Conservation (phyloP, 768 basidiomycete genomes). For the Russula virescens region DNA sequence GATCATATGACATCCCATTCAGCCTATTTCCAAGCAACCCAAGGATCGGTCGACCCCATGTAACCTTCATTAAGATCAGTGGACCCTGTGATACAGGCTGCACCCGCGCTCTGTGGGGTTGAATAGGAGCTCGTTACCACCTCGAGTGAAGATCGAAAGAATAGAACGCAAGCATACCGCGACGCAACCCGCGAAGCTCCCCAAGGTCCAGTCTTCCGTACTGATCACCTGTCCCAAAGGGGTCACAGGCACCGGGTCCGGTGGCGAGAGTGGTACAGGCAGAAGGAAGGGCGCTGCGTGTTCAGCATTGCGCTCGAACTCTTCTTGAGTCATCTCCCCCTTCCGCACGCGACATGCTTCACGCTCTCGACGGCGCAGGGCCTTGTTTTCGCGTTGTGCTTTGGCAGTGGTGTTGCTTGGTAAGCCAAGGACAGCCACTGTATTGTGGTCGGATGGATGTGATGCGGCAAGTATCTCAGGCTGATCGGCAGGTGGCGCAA, state of each 20-base stretch:
- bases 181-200: constrained; percentile 17
- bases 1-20: not conserved
- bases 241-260: not conserved
- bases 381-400: constrained; percentile 16
- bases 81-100: constrained; percentile 15
- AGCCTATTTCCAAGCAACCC: not conserved
- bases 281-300: constrained; percentile 14
- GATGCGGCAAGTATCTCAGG: constrained; percentile 42
- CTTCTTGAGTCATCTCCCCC: constrained; percentile 15
- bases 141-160: not conserved
- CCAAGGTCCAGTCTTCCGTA: not conserved
- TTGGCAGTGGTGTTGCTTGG: constrained; percentile 13
- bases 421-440: constrained; percentile 32
- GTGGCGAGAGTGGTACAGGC: constrained; percentile 5
- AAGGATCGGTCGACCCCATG: not conserved
- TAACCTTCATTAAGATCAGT: not conserved
- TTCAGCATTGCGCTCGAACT: constrained; percentile 12
- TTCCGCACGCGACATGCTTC: constrained; percentile 8
- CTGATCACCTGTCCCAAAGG: constrained; percentile 5
- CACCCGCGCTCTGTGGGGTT: not conserved
- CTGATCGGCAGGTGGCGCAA: constrained; percentile 32
- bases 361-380: constrained; percentile 11
- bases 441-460: constrained; percentile 52
- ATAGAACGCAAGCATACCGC: not conserved
- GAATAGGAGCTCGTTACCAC: not conserved